A percentile compares a stretch with the other conserved stretches of the same genome.
These are phyloP conservation scores for Cadophora sp. DNA, from an alignment of 2,329 filamentous ascomycete species.

Conservation along the genomic window DNA sequence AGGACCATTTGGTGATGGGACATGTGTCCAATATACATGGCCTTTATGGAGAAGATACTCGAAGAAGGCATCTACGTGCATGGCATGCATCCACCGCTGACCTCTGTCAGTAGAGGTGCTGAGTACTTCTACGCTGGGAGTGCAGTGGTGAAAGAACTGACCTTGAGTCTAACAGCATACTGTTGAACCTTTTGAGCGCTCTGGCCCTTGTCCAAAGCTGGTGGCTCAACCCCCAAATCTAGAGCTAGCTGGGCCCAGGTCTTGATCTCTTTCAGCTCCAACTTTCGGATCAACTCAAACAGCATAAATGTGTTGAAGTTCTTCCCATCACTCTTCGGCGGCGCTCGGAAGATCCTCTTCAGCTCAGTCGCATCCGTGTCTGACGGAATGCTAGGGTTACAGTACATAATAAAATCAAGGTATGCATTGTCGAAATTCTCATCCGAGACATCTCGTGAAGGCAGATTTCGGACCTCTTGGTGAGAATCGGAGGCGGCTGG, in stretches of 20 bases:
- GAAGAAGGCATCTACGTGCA: constrained; percentile 95
- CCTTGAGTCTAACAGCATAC: constrained; percentile 91
- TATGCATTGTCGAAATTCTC: constrained; percentile 82
- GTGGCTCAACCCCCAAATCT: constrained; percentile 86
- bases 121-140: not conserved
- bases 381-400: constrained; percentile 81
- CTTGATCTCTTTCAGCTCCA: constrained; percentile 84
- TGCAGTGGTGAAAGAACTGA: constrained; percentile 48
- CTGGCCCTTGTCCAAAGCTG: constrained; percentile 81
- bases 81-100: constrained; percentile 94
- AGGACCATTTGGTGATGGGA: constrained; percentile 70
- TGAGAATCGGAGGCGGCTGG: constrained; percentile 14
- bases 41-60: constrained; percentile 82
- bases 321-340: constrained; percentile 88
- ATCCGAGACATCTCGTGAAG: constrained; percentile 70
- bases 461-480: constrained; percentile 52
- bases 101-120: constrained; percentile 18
- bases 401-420: constrained; percentile 85
- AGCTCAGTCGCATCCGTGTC: constrained; percentile 74
- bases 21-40: constrained; percentile 80
- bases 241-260: constrained; percentile 91
- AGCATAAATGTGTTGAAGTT: constrained; percentile 80
- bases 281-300: constrained; percentile 78
- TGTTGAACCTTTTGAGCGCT: constrained; percentile 94
- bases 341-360: constrained; percentile 76